Conservation (phyloP, 2,329 filamentous ascomycete species). For the Diaporthe velutina region DNA sequence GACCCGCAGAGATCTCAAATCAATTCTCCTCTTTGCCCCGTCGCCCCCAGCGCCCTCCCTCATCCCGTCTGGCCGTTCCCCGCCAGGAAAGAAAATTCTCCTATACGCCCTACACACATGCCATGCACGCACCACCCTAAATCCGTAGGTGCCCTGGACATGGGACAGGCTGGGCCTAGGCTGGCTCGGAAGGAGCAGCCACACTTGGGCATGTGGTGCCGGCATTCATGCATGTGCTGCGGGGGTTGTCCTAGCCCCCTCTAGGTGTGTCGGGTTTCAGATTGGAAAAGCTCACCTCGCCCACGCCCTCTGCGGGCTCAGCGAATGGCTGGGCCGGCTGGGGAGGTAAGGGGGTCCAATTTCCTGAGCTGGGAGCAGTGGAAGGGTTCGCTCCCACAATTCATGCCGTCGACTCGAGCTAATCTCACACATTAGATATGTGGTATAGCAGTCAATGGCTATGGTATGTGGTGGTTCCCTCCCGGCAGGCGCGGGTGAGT, state of each 20-base stretch:
- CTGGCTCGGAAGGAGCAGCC: constrained; percentile 15
- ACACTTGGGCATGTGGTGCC: constrained; percentile 21
- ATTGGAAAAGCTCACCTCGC: constrained; percentile 25
- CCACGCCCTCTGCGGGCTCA: not conserved
- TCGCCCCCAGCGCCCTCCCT: not conserved
- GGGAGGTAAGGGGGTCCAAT: constrained; percentile 28
- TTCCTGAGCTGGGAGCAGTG: constrained; percentile 6
- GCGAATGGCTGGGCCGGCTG: constrained; percentile 21
- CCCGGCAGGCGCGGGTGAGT: not conserved
- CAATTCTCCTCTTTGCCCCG: constrained; percentile 21
- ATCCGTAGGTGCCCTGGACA: not conserved
- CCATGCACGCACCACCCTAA: not conserved
- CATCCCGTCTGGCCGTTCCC: not conserved
- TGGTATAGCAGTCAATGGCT: not conserved
- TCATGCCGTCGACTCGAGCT: constrained; percentile 18
- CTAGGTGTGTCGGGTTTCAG: constrained; percentile 10
- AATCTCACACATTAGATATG: not conserved
- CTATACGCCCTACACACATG: not conserved
- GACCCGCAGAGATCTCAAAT: constrained; percentile 32
- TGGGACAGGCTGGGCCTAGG: not conserved
- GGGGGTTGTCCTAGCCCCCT: constrained; percentile 10
- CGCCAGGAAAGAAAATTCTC: constrained; percentile 1
- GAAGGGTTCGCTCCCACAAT: constrained; percentile 1
- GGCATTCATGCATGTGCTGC: constrained; percentile 24
- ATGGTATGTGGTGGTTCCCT: not conserved